Conservation (phyloP, 2,329 filamentous ascomycete species). For the Penicillium crustosum region DNA sequence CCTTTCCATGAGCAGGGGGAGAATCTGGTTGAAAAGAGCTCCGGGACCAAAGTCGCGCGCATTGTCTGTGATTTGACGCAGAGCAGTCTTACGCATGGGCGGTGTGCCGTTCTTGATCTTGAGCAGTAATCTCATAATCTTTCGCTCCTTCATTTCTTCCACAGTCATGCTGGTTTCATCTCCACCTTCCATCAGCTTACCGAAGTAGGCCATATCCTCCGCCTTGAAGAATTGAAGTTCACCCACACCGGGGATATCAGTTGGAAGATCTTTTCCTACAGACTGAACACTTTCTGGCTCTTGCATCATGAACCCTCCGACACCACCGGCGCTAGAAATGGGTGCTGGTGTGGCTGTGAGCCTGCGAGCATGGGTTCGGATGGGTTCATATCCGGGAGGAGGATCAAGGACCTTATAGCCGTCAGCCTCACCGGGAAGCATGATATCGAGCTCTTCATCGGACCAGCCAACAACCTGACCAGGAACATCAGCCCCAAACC, state of each 20-base stretch:
- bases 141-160: conserved; percentile 94
- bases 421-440: conserved; percentile 72
- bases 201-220: conserved; percentile 98
- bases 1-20: conserved; percentile 97
- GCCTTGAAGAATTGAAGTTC: conserved; percentile 98
- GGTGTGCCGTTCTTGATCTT: conserved; percentile 99
- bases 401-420: conserved; percentile 91
- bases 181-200: conserved; percentile 90
- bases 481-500: conserved; percentile 74
- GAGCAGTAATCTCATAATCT: conserved; percentile 93
- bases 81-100: conserved; percentile 95
- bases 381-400: conserved; percentile 86
- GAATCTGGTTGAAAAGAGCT: conserved; percentile 92
- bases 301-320: conserved; percentile 93
- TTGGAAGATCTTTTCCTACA: conserved; percentile 86
- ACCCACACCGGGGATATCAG: conserved; percentile 92
- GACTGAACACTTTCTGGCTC: conserved; percentile 81
- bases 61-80: conserved; percentile 96
- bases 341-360: conserved; percentile 71
- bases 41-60: conserved; percentile 93
- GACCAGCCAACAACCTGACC: conserved; percentile 78
- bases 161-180: conserved; percentile 91
- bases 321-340: conserved; percentile 56
- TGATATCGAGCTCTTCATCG: conserved; percentile 89
- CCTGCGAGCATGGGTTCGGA: conserved; percentile 73